These are phyloP conservation scores for Petasospora rhodanensis DNA, from an alignment of 1,139 yeast genomes.

Conservation along the genomic window DNA sequence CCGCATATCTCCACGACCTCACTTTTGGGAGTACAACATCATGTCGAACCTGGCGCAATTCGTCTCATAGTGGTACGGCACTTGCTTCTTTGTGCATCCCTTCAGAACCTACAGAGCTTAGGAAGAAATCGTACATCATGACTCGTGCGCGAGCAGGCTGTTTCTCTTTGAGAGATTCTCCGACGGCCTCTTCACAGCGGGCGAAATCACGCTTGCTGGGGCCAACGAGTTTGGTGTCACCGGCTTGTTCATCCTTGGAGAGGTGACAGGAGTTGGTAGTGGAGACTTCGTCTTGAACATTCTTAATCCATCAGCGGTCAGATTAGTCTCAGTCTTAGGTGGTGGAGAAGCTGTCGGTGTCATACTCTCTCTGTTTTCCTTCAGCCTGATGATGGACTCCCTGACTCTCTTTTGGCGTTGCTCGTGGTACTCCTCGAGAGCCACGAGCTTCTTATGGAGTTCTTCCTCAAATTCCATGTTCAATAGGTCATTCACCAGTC, in stretches of 20 bases:
- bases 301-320: constrained; percentile 19
- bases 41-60: no score
- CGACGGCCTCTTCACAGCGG: constrained; percentile 16
- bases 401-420: constrained; percentile 16
- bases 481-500: constrained; percentile 14
- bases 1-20: no score
- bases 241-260: no score
- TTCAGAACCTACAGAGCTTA: no score
- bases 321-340: constrained; percentile 2
- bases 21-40: no score
- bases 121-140: no score
- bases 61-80: no score
- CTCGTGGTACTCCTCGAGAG: constrained; percentile 14
- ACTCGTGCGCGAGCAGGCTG: constrained; percentile 8
- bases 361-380: constrained; percentile 7
- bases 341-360: constrained; percentile 1
- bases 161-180: constrained; percentile 17
- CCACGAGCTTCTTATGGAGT: constrained; percentile 13
- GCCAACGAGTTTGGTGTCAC: constrained; percentile 11
- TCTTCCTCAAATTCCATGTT: constrained; percentile 7
- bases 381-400: constrained; percentile 12
- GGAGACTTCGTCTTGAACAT: constrained; percentile 23
- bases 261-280: constrained; percentile 12
- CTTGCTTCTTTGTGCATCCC: no score
- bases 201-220: constrained; percentile 2